Evolutionary conservation across 331 rosid genomes (phyloP).

Genomic region (Stylosanthes scabra): DNA sequence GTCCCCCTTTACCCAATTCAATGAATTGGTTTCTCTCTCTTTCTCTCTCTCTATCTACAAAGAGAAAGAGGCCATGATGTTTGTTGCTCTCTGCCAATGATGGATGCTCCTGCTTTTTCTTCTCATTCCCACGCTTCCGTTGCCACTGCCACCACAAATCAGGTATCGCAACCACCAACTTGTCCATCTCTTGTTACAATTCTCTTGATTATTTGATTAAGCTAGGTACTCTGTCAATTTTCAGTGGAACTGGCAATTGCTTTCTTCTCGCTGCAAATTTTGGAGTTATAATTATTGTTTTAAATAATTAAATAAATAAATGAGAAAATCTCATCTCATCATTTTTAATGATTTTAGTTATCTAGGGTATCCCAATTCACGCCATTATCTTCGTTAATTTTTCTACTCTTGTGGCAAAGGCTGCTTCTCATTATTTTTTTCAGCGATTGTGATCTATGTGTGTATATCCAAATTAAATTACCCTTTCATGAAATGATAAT

Average conservation of each 20-base stretch:
- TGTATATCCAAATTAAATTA: conserved; percentile 17
- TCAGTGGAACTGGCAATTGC: too few species aligned
- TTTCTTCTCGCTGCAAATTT: too few species aligned
- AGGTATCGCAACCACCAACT: conserved; percentile 43
- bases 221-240: too few species aligned
- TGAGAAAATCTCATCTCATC: too few species aligned
- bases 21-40: conserved; percentile 1
- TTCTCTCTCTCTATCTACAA: background rate
- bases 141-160: conserved; percentile 58
- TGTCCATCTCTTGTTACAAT: background rate
- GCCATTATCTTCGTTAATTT: background rate
- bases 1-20: conserved; percentile 18
- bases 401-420: background rate
- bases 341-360: too few species aligned
- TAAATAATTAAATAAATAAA: too few species aligned
- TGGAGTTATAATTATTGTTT: too few species aligned
- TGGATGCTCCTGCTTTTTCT: conserved; percentile 52
- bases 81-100: conserved; percentile 49
- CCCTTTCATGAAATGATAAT: background rate
- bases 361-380: background rate
- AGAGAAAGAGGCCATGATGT: conserved; percentile 36
- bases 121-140: conserved; percentile 56
- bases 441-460: background rate
- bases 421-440: background rate
- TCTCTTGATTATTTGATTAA: background rate